phyloP scores from a whole-genome alignment of 148 eudicot species.

The Nepenthes mirabilis region DNA sequence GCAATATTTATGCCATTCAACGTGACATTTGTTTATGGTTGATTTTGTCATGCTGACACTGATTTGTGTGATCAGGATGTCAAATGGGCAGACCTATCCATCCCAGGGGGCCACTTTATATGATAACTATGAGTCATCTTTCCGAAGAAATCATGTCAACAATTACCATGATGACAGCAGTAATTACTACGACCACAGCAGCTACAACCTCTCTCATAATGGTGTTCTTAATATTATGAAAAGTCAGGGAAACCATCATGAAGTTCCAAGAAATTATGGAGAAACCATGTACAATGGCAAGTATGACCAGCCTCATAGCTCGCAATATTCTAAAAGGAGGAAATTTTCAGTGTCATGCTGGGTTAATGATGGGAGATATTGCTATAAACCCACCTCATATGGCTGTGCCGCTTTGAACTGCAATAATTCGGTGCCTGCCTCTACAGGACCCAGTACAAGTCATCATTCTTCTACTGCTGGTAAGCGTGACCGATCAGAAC shows the following conservation, averaged over 20 bases:
- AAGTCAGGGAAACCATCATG: conserved; percentile 15
- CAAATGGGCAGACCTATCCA: conserved; percentile 31
- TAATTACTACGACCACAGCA: conserved; percentile 9
- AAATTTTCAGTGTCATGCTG: conserved; percentile 40
- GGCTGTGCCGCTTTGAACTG: conserved; percentile 10
- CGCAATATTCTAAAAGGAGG: conserved; percentile 54
- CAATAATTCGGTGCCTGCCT: conserved; percentile 16
- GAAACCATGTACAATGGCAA: conserved; percentile 16
- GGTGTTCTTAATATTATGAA: conserved; percentile 13
- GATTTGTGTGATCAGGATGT: conserved; percentile 33
- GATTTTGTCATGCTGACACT: background rate
- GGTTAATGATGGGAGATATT: conserved; percentile 29
- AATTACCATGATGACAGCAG: conserved; percentile 14
- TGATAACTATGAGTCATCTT: conserved; percentile 25
- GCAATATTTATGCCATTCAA: background rate
- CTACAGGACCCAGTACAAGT: conserved; percentile 30
- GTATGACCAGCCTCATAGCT: conserved; percentile 18
- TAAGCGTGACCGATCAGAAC: conserved; percentile 55
- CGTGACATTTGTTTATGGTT: background rate
- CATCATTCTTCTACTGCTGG: conserved; percentile 16
- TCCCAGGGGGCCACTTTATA: conserved; percentile 38
- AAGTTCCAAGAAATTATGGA: conserved; percentile 19
- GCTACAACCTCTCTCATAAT: conserved; percentile 13
- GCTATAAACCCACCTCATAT: conserved; percentile 20
- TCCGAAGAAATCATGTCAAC: conserved; percentile 21